Conservation (phyloP, 208 protist genomes). For the Trypanosoma cruzi region DNA sequence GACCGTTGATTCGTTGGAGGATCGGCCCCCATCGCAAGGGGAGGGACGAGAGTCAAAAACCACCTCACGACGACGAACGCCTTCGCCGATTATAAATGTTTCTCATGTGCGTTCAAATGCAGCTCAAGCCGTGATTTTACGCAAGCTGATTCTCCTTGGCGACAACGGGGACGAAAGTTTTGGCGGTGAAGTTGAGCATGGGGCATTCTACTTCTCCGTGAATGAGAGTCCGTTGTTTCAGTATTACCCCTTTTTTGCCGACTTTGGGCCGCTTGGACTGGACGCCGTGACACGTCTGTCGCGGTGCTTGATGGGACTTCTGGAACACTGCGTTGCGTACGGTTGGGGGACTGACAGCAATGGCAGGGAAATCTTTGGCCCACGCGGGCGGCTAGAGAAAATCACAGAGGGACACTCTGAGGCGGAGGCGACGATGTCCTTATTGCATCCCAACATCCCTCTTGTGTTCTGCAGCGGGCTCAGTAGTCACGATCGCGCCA, state of each 20-base stretch:
- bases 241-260: slow-evolving; percentile 92
- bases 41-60: background rate
- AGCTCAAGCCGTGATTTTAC: slow-evolving; percentile 7
- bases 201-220: slow-evolving; percentile 50
- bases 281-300: slow-evolving; percentile 74
- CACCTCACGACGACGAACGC: too few species aligned
- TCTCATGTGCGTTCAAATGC: background rate
- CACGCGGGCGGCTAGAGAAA: background rate
- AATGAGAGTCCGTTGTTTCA: slow-evolving; percentile 43
- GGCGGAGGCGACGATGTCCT: background rate
- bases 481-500: slow-evolving; percentile 81
- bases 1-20: too few species aligned
- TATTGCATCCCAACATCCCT: slow-evolving; percentile 21
- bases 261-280: slow-evolving; percentile 94
- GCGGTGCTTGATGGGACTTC: slow-evolving; percentile 43
- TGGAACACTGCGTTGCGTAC: slow-evolving; percentile 33
- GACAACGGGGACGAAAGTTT: slow-evolving; percentile 13
- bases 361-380: slow-evolving; percentile 3
- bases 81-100: background rate
- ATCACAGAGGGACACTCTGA: background rate
- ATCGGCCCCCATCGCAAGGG: background rate
- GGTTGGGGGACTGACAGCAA: slow-evolving; percentile 9
- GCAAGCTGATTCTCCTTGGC: slow-evolving; percentile 10
- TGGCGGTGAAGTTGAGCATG: slow-evolving; percentile 20
- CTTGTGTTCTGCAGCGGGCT: slow-evolving; percentile 61